Evolutionary conservation across 2,329 filamentous ascomycete species (phyloP).

Genomic region (Metarhizium humberi): DNA sequence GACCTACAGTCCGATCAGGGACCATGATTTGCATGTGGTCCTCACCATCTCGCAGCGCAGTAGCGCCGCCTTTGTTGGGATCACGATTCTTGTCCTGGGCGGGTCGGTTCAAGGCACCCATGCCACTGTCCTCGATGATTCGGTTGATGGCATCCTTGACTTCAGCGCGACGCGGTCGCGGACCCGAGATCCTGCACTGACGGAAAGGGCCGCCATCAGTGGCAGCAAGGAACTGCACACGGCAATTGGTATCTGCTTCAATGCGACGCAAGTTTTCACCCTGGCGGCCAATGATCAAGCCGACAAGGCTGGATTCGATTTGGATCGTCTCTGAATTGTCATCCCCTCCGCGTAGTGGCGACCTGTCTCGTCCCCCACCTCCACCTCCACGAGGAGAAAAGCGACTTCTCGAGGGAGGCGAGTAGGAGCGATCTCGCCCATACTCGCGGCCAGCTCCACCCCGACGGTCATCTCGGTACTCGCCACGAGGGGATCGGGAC

Average conservation of each 20-base stretch:
- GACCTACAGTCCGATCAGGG: constrained; percentile 80
- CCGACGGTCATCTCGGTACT: constrained; percentile 72
- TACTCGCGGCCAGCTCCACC: constrained; percentile 36
- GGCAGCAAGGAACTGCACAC: constrained; percentile 80
- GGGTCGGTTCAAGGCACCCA: constrained; percentile 38
- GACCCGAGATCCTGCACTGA: constrained; percentile 79
- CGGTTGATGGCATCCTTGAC: constrained; percentile 77
- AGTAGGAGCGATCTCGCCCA: constrained; percentile 65
- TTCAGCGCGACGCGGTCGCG: constrained; percentile 59
- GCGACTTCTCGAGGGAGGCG: constrained; percentile 48
- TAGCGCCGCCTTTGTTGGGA: constrained; percentile 26
- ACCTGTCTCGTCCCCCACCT: constrained; percentile 46
- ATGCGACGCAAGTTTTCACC: constrained; percentile 83
- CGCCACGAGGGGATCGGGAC: constrained; percentile 66
- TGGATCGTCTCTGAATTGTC: constrained; percentile 74
- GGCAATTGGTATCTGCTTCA: constrained; percentile 70
- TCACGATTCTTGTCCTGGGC: constrained; percentile 30
- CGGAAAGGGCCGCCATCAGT: constrained; percentile 65
- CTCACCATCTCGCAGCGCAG: constrained; percentile 64
- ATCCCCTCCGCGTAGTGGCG: constrained; percentile 45
- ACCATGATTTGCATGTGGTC: constrained; percentile 91
- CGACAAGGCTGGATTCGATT: constrained; percentile 79
- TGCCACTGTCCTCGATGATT: constrained; percentile 70
- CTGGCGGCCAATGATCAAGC: constrained; percentile 81
- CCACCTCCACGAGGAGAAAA: constrained; percentile 52